Conservation (phyloP, 1,284 basidiomycete species). For the Kwoniella shivajii region DNA sequence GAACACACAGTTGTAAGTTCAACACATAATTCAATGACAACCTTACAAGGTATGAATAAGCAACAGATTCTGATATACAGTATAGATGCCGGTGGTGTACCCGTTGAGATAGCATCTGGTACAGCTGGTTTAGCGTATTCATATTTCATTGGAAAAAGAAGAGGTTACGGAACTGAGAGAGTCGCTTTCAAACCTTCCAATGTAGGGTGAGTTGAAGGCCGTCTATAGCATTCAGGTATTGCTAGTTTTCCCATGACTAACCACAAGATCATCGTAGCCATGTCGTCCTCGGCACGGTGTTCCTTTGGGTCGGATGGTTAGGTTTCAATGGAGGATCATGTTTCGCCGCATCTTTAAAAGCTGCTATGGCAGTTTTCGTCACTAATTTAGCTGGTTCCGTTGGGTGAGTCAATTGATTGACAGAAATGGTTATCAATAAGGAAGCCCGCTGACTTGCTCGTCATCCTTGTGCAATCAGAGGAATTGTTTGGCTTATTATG, state of each 20-base stretch:
- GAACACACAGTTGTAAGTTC: slow-evolving; percentile 9
- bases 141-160: slow-evolving; percentile 61
- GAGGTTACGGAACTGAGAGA: slow-evolving; percentile 73
- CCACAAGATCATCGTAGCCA: slow-evolving; percentile 48
- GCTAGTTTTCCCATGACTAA: not conserved
- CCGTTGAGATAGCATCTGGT: slow-evolving; percentile 90
- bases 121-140: slow-evolving; percentile 83
- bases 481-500: slow-evolving; percentile 84
- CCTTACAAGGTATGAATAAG: too few relatives aligned
- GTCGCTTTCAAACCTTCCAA: slow-evolving; percentile 92
- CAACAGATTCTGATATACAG: too few relatives aligned
- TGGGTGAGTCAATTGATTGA: slow-evolving; percentile 23
- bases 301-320: slow-evolving; percentile 86
- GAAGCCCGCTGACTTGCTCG: not conserved
- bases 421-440: not conserved
- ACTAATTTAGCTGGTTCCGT: slow-evolving; percentile 65
- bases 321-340: slow-evolving; percentile 68
- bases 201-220: slow-evolving; percentile 60
- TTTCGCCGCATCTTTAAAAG: slow-evolving; percentile 87
- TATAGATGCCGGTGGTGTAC: slow-evolving; percentile 74
- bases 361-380: slow-evolving; percentile 82
- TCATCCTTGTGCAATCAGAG: slow-evolving; percentile 60
- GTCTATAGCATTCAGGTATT: not conserved
- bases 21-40: not conserved
- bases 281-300: slow-evolving; percentile 81